Base-by-base conservation (phyloP, 2,329 filamentous ascomycete genomes). In the Elsinoe batatas region DNA sequence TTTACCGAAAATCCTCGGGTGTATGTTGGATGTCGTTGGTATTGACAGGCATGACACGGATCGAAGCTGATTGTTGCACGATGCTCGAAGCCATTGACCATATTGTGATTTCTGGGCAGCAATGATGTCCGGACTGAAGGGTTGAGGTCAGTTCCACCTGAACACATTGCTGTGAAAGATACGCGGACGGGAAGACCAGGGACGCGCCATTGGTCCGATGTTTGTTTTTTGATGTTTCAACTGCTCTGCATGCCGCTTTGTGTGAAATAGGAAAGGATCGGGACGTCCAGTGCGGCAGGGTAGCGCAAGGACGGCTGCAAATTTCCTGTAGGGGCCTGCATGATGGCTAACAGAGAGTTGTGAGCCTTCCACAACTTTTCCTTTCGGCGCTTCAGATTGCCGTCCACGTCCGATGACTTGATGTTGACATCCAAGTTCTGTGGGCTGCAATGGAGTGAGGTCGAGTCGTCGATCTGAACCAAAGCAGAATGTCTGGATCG, bases 1-100 rank as follows among this genome's bases (percentile, higher is more conserved):
- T 73, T 73, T 0, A 76, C 74, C 0, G 74, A 77, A 57, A 67
- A 68, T 50, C 64, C 65, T 5, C 64, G 62, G 38, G 61, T 64
- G 1, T 68, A 67, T 56, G 65, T 68, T 7, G 62, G 60, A 8
- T 66, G 66, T 54, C 15, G 64, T 64, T 20, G 61, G 64, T 63
- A 32, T 22, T 17, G 22, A 35, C 35, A 17, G 11, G 10, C 5
- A 32, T 20, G 15, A 5, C 7, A 18, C 17, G 15, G 22, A 12
- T 10, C 10, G 42, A 32, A n/a, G 18, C 50, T 56, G 60, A 51
- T 59, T 44, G 8, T 15, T 22, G 13, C 17, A 12, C 46, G 63
- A 61, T 68, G 43, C 58, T 68, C 7, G 61, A 67, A 53, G 65
- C 65, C 20, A 66, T 68, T 49, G 62, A 66, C 20, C 66, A 68